Evolutionary conservation across 225 moss, liverwort and hornwort species (phyloP).

Genomic region (Polytrichum commune): DNA sequence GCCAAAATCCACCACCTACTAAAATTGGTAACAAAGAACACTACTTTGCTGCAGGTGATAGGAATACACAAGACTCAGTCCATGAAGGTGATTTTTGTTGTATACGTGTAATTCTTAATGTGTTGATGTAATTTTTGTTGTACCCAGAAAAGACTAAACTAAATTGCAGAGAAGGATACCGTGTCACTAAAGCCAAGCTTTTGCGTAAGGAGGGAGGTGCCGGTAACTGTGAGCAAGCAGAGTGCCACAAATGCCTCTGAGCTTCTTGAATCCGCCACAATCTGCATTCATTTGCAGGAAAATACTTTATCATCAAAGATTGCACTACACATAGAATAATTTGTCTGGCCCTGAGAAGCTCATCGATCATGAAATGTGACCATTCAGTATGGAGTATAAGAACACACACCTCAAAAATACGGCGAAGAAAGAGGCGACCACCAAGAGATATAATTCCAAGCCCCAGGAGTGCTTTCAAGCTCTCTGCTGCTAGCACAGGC

Average conservation of each 20-base stretch:
- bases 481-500: conserved; percentile 90
- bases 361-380: too few species aligned
- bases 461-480: conserved; percentile 94
- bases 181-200: conserved; percentile 98
- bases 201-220: conserved; percentile 87
- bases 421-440: conserved; percentile 78
- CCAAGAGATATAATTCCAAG: conserved; percentile 87
- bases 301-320: too few species aligned
- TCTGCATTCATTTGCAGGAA: conserved; percentile 32
- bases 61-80: too few species aligned
- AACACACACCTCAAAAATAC: conserved; percentile 77
- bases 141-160: too few species aligned
- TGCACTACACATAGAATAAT: too few species aligned
- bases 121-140: too few species aligned
- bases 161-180: conserved; percentile 26
- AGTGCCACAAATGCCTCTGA: conserved; percentile 98
- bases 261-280: conserved; percentile 96
- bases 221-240: conserved; percentile 93
- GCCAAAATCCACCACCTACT: too few species aligned
- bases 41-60: too few species aligned
- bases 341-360: too few species aligned
- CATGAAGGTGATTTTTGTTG: too few species aligned
- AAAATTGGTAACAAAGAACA: not conserved
- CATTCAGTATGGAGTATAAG: not conserved
- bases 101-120: too few species aligned